Conservation (phyloP, 768 basidiomycete genomes). For the Tricholoma sp. region DNA sequence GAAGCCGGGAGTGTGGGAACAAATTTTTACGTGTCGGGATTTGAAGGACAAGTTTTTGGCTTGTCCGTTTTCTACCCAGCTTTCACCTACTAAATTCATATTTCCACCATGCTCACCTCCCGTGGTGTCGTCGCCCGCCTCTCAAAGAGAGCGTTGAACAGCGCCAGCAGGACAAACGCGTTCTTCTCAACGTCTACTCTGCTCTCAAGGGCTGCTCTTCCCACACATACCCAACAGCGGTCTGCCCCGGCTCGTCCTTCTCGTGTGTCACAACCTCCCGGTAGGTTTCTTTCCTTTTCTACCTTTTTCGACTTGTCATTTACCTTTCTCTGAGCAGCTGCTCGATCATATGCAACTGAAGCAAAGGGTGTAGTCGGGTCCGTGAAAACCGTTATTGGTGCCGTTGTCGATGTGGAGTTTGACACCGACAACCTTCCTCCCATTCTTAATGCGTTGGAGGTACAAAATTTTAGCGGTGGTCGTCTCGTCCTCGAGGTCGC, state of each 20-base stretch:
- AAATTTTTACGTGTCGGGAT: constrained; percentile 42
- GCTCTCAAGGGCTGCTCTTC: constrained; percentile 49
- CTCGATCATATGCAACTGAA: constrained; percentile 90
- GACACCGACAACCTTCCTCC: constrained; percentile 92
- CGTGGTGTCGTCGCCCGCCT: constrained; percentile 85
- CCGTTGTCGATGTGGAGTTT: constrained; percentile 99
- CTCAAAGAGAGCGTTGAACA: constrained; percentile 77
- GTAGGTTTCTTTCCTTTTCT: constrained; percentile 32
- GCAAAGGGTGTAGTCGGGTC: constrained; percentile 66
- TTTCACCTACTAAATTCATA: constrained; percentile 23
- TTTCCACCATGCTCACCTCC: constrained; percentile 73
- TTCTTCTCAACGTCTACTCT: constrained; percentile 76
- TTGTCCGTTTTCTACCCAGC: constrained; percentile 16
- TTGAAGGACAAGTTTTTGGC: constrained; percentile 19
- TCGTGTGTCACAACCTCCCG: constrained; percentile 43
- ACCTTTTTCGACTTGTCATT: constrained; percentile 3
- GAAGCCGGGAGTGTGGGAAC: constrained; percentile 47
- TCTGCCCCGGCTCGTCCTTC: constrained; percentile 44
- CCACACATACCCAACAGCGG: constrained; percentile 38
- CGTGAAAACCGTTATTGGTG: constrained; percentile 99
- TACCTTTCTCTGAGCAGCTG: constrained; percentile 30
- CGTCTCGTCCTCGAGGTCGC: constrained; percentile 99
- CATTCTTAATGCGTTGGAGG: constrained; percentile 98
- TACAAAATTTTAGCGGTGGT: constrained; percentile 89
- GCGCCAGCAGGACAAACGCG: constrained; percentile 68